Base-by-base conservation (phyloP, 768 basidiomycete genomes). In the Xanthoconium stramineum region DNA sequence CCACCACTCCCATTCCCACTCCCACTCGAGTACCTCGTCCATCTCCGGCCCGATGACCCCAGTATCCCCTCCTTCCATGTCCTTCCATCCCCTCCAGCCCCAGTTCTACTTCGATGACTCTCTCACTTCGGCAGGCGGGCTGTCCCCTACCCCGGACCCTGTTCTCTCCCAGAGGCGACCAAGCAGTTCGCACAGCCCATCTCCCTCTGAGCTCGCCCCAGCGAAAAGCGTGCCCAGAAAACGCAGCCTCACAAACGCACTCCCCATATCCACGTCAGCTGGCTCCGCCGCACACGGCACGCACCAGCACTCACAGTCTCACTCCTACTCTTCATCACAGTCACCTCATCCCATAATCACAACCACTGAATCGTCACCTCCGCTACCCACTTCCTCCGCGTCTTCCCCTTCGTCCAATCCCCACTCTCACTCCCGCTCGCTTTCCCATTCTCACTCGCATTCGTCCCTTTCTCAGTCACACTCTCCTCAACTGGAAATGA, bases 181-280 rank as follows among this genome's bases (percentile, higher is more conserved):
- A 28, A 71, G 74, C 42, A 69, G 72, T 53, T 69, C 69, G 5
- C 75, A 75, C 55, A 72, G 70, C 28, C 61, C 72, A 17, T 77
- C 84, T 20, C 76, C 82, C 30, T 79, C 83, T 24, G 79, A 83
- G 11, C 62, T 72, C 36, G 55, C 46, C 2, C 75, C 76, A 11
- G 71, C 76, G 55, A 80, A 84, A 49, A 79, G 80, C 43, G 77
- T 86, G 11, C 84, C 86, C 2, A 76, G 85, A 37, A 89, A 89
- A 70, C 78, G 88, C 56, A 85, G 84, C 66, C 85, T 88, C 65
- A 83, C 76, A 2, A 70, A 73, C 50, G 67, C 72, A 4, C 68
- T 78, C 17, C 75, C 81, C 74, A 42, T 69, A 65, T 57, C 67
- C 12, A 39, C 57, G 4, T n/a, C 63, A 2, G 5, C 58, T 38